A percentile compares a stretch with the other conserved stretches of the same genome.
phyloP scores from a whole-genome alignment of 2,329 filamentous ascomycete genomes.

The Fusarium ramigenum region DNA sequence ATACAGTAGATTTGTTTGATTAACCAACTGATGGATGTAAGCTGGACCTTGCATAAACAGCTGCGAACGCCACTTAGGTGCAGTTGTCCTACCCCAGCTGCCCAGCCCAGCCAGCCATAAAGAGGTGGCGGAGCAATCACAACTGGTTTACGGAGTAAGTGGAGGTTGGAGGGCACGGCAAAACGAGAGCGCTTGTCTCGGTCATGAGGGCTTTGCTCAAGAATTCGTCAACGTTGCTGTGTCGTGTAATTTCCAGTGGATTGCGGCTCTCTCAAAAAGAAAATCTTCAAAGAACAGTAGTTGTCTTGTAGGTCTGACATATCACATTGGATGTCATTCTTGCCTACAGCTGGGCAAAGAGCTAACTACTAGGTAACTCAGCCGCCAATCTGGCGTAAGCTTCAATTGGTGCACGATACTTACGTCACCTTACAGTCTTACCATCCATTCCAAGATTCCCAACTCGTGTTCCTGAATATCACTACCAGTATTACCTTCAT shows the following conservation, averaged over 20 bases:
- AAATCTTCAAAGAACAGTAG: background rate
- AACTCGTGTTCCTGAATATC: conserved; percentile 14
- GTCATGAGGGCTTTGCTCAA: too few species aligned
- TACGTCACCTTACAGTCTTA: conserved; percentile 19
- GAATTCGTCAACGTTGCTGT: background rate
- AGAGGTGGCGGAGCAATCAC: background rate
- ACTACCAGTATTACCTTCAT: background rate
- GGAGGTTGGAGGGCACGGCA: background rate
- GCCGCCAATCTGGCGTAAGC: conserved; percentile 19
- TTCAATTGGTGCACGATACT: background rate
- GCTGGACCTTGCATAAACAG: conserved; percentile 23
- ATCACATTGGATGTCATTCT: conserved; percentile 20
- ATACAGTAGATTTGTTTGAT: background rate
- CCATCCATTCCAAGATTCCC: conserved; percentile 31
- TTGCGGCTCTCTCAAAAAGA: background rate
- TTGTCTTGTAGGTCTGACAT: background rate
- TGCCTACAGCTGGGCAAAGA: background rate
- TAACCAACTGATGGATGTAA: background rate
- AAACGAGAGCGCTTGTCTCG: background rate
- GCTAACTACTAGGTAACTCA: background rate
- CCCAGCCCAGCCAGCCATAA: conserved; percentile 1
- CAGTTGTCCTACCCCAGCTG: conserved; percentile 26
- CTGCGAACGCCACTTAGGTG: conserved; percentile 21
- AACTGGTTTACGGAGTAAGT: background rate
- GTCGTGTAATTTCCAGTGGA: background rate